phyloP scores from a whole-genome alignment of 352 stramenopile genomes.

The Globisporangium heterothallicum region DNA sequence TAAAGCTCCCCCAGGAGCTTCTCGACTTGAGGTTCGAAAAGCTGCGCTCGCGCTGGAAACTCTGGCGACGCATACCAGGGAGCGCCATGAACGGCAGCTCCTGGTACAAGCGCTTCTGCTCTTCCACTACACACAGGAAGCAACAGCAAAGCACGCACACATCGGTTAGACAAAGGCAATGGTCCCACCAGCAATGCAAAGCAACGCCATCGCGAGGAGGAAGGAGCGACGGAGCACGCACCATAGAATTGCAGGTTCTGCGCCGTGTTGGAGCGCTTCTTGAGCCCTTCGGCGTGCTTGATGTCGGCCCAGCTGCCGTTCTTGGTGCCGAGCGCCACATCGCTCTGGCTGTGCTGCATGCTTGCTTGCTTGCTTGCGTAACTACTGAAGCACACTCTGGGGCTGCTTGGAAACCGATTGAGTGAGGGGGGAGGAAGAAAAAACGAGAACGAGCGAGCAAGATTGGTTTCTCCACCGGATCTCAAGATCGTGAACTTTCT shows the following conservation, averaged over 20 bases:
- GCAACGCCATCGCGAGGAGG: not conserved
- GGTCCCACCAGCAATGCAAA: not conserved
- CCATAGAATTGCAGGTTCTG: slow-evolving; percentile 79
- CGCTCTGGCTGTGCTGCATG: slow-evolving; percentile 72
- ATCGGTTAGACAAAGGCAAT: no score
- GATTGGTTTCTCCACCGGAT: not conserved
- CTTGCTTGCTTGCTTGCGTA: not conserved
- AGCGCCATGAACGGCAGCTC: slow-evolving; percentile 70
- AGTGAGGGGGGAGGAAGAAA: not conserved
- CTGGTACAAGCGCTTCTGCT: slow-evolving; percentile 70
- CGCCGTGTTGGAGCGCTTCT: slow-evolving; percentile 73
- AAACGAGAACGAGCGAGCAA: no score
- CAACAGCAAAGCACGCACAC: not conserved
- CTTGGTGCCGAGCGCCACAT: slow-evolving; percentile 51
- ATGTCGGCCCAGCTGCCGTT: slow-evolving; percentile 64
- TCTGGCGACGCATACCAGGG: slow-evolving; percentile 63
- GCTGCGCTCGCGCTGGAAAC: slow-evolving; percentile 66
- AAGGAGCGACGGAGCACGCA: slow-evolving; percentile 11
- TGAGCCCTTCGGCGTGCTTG: slow-evolving; percentile 61
- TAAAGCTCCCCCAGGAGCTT: slow-evolving; percentile 54
- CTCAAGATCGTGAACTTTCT: not conserved
- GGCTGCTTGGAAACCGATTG: slow-evolving; percentile 5
- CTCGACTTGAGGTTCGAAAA: slow-evolving; percentile 63
- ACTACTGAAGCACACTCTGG: not conserved
- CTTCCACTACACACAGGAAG: slow-evolving; percentile 34